Percentiles rank a stretch among this genome's conserved stretches.
phyloP scores from a whole-genome alignment of 208 protist genomes.

The Angomonas deanei region DNA sequence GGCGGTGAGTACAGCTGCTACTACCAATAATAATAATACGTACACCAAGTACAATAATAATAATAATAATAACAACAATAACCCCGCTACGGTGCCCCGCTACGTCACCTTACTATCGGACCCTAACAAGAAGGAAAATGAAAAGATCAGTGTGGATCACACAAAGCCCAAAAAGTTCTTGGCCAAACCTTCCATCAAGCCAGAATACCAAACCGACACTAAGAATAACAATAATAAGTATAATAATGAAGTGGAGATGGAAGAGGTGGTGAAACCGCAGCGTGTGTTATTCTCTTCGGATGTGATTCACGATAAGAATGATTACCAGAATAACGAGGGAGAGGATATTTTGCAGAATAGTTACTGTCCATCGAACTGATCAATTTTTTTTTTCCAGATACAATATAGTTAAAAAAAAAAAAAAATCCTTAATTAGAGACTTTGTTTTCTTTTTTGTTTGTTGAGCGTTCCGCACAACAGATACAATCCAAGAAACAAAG shows the following conservation, averaged over 20 bases:
- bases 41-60: background rate
- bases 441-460: conserved; percentile 15
- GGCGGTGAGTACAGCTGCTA: background rate
- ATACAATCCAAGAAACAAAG: background rate
- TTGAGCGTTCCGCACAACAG: no score
- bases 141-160: no score
- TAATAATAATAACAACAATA: background rate
- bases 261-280: background rate
- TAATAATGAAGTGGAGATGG: background rate
- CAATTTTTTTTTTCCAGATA: background rate
- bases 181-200: background rate
- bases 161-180: conserved; percentile 4
- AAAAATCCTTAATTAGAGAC: background rate
- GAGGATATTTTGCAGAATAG: background rate
- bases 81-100: conserved; percentile 12
- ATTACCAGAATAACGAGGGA: background rate
- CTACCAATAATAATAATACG: background rate
- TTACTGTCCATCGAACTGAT: background rate
- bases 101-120: conserved; percentile 22
- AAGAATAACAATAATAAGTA: background rate
- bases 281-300: background rate
- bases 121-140: conserved; percentile 12
- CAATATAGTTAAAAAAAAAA: background rate
- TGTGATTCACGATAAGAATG: no score
- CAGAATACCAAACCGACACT: background rate